Base-by-base conservation (phyloP, 306 rosid genomes). In the Adenanthera pavonina region DNA sequence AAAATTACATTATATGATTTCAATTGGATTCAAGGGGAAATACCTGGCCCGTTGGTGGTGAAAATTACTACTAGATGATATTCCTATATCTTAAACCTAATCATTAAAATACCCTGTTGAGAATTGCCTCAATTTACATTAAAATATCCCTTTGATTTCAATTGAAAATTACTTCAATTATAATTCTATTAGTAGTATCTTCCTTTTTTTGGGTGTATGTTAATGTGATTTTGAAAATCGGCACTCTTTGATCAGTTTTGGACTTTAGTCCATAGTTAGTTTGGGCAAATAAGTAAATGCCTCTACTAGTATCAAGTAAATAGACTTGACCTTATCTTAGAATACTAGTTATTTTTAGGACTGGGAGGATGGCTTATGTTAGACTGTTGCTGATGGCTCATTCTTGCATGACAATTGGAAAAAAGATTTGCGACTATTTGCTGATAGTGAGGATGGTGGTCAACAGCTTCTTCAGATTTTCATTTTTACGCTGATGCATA, bases 341-440 rank as follows among this genome's bases (percentile, higher is more conserved):
- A 82, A 30, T 73, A 7, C 61, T 79, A 53, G 51, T 62, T 41
- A 73, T 74, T 64, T 74, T 53, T 86, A 94, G 98, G 97, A 91
- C 75, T 94, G 98, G 98, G 98, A 94, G 82, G 92, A 89, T 86
- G 98, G 98, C 57, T 86, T 94, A 82, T 94, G 93, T 56, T 96
- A 92, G 86, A 89, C 87, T 54, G 94, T 91, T 85, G 97, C 92
- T 61, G 98, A 94, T 85, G 97, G 98, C 49, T 94, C 97, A 49
- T 94, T 94, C 86, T 83, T 94, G 89, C 97, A 88, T 74, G 98
- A 94, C 77, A 94, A 92, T 81, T 92, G 98, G 98, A 94, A 94
- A 89, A 94, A 89, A 83, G 97, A 92, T 85, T 89, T 94, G 69
- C 92, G 86, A 33, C 85, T 94, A 30, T 91, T 92, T 76, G 80